Base-by-base conservation (phyloP, 345 rosid species). In the Viola odorata region DNA sequence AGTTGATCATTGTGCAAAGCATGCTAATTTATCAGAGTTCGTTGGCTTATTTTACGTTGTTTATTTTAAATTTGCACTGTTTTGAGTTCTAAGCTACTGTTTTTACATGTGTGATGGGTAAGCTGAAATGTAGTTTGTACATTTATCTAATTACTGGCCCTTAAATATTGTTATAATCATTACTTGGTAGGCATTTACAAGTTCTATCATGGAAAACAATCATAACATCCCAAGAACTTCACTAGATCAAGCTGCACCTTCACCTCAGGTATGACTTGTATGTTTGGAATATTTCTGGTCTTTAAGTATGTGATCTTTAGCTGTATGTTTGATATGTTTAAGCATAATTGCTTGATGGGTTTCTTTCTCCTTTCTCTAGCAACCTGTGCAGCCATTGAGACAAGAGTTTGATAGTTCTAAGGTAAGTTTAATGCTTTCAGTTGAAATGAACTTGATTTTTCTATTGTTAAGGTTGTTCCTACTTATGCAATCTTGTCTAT, bases 1-100 rank as follows among this genome's bases (percentile, higher is more conserved):
- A 50, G 54, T 38, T 55, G 40, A 17, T 69, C 50, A 13, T 48
- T 62, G 53, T 39, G 23, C 49, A 45, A 62, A 57, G 7, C 32
- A 23, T 23, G 32, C 2, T 23, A 23, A 23, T 62, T 45, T 60
- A 12, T 37, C 45, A 7, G 3, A 10, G 9, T 5, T 10, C 13
- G n/a, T 53, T 6, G 10, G 4, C 13, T 47, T 47, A 9, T 9
- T 9, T n/a, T 7, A n/a, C 0, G 5, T 11, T 47, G 13, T 47
- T 47, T 11, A n/a, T 44, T 12, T 4, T 9, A 9, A n/a, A 47
- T n/a, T 47, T 6, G 50, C 5, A 9, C 13, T 7, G 5, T 47
- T 3, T 3, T 3, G 5, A 9, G 1, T 10, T 47, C 50, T 47
- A 0, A 9, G 12, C 11, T 7, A 9, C 13, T n/a, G 12, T 47